These are phyloP conservation scores for Fragaria vesca DNA, from an alignment of 306 rosid genomes.

Conservation along the genomic window DNA sequence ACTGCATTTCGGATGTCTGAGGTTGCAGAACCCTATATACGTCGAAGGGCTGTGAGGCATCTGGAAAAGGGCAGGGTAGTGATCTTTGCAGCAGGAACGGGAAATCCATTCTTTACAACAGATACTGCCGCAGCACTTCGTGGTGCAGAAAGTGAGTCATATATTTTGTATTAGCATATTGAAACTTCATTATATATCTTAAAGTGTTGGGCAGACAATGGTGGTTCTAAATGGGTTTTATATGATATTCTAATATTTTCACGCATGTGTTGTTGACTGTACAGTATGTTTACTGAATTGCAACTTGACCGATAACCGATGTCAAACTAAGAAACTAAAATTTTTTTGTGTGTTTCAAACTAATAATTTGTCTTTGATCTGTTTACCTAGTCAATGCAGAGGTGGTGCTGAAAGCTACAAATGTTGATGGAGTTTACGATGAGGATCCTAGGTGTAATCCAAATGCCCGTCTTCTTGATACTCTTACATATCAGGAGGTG, in stretches of 20 bases:
- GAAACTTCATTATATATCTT: not conserved
- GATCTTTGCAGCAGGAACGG: constrained; percentile 97
- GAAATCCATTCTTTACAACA: constrained; percentile 96
- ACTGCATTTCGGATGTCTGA: constrained; percentile 98
- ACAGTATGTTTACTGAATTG: not conserved
- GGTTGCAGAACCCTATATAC: constrained; percentile 97
- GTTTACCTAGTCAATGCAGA: constrained; percentile 77
- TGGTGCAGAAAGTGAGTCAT: constrained; percentile 88
- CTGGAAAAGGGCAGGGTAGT: constrained; percentile 96
- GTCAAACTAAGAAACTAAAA: not conserved
- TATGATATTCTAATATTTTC: not conserved
- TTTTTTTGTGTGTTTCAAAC: not conserved
- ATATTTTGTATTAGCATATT: not conserved
- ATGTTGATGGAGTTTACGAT: constrained; percentile 86
- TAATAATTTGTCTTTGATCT: constrained; percentile 15
- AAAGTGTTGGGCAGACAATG: not conserved
- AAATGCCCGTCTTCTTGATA: constrained; percentile 73
- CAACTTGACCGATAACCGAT: not conserved
- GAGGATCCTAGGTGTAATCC: constrained; percentile 76
- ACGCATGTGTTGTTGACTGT: not conserved
- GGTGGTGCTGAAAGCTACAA: constrained; percentile 96
- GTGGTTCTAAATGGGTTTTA: not conserved
- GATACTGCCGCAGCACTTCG: constrained; percentile 97
- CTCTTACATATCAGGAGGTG: constrained; percentile 77
- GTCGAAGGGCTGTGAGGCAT: constrained; percentile 96